Conservation (phyloP, 2,329 filamentous ascomycete genomes). For the Thelonectria rubi region DNA sequence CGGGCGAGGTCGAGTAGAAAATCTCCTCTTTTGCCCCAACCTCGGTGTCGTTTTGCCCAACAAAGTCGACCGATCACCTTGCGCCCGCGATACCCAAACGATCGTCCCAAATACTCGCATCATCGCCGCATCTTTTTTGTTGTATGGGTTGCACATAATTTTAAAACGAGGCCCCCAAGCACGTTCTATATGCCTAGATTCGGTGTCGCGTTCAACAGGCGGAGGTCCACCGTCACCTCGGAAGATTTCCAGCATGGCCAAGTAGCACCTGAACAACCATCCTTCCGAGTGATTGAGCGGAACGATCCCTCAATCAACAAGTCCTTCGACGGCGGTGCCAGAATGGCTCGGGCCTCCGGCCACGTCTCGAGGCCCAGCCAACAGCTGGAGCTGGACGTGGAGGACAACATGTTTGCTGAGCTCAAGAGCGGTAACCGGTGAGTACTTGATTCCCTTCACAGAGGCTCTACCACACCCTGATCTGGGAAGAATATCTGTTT, state of each 20-base stretch:
- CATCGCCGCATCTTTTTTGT: constrained; percentile 22
- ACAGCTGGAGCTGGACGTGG: constrained; percentile 54
- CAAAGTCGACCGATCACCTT: constrained; percentile 9
- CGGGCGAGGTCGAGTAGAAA: constrained; percentile 30
- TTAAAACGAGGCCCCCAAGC: constrained; percentile 29
- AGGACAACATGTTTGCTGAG: constrained; percentile 68
- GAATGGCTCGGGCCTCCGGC: constrained; percentile 50
- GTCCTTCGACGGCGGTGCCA: constrained; percentile 61
- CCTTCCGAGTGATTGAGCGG: constrained; percentile 68
- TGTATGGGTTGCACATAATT: constrained; percentile 43
- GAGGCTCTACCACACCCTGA: constrained; percentile 31
- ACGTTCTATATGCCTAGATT: constrained; percentile 68
- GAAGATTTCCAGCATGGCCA: constrained; percentile 63
- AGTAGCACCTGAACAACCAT: constrained; percentile 57
- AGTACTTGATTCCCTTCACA: constrained; percentile 43
- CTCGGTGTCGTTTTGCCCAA: constrained; percentile 23
- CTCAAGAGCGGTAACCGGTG: constrained; percentile 65
- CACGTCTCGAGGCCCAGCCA: constrained; percentile 51
- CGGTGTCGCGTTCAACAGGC: constrained; percentile 66
- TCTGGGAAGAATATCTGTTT: constrained; percentile 33
- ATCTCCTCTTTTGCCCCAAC: constrained; percentile 25
- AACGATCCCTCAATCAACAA: constrained; percentile 55
- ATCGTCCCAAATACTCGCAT: constrained; percentile 21
- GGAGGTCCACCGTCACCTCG: constrained; percentile 66
- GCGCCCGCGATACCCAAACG: constrained; percentile 33